Evolutionary conservation across 345 rosid genomes (phyloP), one percentile per base, ranked within the genome.

Genomic region (Acer yangbiense): DNA sequence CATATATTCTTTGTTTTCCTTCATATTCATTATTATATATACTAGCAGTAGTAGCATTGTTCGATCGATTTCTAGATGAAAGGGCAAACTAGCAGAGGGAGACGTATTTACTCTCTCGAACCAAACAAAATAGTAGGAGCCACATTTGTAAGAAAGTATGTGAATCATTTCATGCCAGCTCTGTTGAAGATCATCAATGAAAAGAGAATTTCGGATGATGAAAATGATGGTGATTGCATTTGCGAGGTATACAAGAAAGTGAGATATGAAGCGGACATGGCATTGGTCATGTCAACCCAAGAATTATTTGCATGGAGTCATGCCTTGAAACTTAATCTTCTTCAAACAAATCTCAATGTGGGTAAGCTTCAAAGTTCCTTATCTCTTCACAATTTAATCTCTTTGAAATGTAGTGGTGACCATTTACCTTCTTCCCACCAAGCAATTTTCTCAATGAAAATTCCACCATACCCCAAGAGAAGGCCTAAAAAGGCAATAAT

Each of bases 261-360:
- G 76, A 83, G 79, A 73, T 76, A 82, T 72, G 87, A 86, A 83
- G 82, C 82, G 4, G 83, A 86, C 79, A 81, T 79, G 85, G 85
- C 88, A 55, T 79, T 86, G 35, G 87, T 79, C 18, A 60, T 81
- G 66, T 83, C 88, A 9, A 55, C 87, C 6, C 1, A 18, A 54
- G 79, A 79, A 74, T 80, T 81, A 39, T 86, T 79, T n/a, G 78
- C 83, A 4, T 83, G 88, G 88, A 86, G 85, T 23, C 87, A 64
- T 71, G 81, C 83, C 82, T 77, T 86, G 68, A 73, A 65, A 79
- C 35, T 32, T 32, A 32, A 32, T 32, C 35, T 32, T 32, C 35
- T 32, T 32, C 35, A 32, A 32, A 67, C 35, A 71, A 69, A 81
- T 67, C 65, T 44, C 60, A 21, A 46, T 77, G 46, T 21, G 11